A percentile compares a stretch with the other conserved stretches of the same genome.
phyloP scores from a whole-genome alignment of 306 rosid species.

The Fagus sylvatica region DNA sequence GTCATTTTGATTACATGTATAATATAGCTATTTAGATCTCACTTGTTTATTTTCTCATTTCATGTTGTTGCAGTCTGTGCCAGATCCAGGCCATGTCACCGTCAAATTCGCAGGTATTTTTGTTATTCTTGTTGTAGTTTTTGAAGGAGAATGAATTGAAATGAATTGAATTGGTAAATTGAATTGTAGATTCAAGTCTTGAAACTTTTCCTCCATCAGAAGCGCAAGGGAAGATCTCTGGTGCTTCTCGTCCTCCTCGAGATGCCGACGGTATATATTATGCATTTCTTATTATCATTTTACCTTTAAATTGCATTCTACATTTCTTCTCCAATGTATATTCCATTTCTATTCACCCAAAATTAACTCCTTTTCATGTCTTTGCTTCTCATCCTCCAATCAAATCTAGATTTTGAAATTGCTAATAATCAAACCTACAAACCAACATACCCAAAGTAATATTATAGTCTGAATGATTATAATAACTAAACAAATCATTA shows the following conservation, averaged over 20 bases:
- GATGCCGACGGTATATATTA: slow-evolving; percentile 73
- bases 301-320: neutral
- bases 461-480: too few relatives aligned
- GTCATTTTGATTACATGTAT: neutral
- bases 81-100: slow-evolving; percentile 70
- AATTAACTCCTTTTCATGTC: neutral
- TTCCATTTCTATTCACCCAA: neutral
- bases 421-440: too few relatives aligned
- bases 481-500: too few relatives aligned
- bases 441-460: too few relatives aligned
- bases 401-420: too few relatives aligned
- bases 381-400: too few relatives aligned
- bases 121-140: neutral
- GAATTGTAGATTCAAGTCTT: slow-evolving; percentile 71
- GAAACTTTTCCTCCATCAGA: slow-evolving; percentile 91
- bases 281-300: too few relatives aligned
- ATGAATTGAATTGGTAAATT: neutral
- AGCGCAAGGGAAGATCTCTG: slow-evolving; percentile 75
- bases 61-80: slow-evolving; percentile 62
- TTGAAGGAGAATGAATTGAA: neutral
- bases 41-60: neutral
- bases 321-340: neutral
- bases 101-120: slow-evolving; percentile 69
- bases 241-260: slow-evolving; percentile 76
- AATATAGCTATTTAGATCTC: neutral